Percentiles rank a stretch among this genome's conserved stretches.
These are phyloP conservation scores for Diaporthe caulivora DNA, from an alignment of 2,329 filamentous ascomycete species.

Conservation along the genomic window DNA sequence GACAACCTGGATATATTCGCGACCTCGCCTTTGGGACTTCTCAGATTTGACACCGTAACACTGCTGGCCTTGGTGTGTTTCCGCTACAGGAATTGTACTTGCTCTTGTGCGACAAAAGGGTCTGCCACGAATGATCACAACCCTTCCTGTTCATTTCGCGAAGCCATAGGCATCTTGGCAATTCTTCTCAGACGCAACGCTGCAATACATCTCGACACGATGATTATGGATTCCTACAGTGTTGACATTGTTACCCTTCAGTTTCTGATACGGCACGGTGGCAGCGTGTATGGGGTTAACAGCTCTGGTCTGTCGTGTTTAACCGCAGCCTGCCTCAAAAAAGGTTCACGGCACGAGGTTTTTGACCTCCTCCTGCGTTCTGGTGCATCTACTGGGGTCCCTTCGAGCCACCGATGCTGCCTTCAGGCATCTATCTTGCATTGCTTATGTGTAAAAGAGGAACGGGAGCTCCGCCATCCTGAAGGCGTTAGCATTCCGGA, in stretches of 20 bases:
- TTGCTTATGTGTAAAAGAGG: background rate
- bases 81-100: no score
- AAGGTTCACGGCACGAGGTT: background rate
- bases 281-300: background rate
- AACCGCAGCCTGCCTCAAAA: background rate
- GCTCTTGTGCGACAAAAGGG: background rate
- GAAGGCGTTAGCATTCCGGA: no score
- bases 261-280: background rate
- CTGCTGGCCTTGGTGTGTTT: background rate
- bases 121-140: background rate
- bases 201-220: background rate
- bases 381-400: background rate
- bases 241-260: background rate
- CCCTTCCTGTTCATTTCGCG: background rate
- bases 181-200: background rate
- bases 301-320: background rate
- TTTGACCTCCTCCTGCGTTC: background rate
- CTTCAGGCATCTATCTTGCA: background rate
- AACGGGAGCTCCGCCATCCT: no score
- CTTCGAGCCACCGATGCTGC: background rate
- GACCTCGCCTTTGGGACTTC: fast-evolving
- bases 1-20: background rate
- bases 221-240: background rate
- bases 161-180: background rate
- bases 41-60: background rate